Base-by-base conservation (phyloP, 192 early-diverging fungal species). In the Chytriomyces hyalinus region DNA sequence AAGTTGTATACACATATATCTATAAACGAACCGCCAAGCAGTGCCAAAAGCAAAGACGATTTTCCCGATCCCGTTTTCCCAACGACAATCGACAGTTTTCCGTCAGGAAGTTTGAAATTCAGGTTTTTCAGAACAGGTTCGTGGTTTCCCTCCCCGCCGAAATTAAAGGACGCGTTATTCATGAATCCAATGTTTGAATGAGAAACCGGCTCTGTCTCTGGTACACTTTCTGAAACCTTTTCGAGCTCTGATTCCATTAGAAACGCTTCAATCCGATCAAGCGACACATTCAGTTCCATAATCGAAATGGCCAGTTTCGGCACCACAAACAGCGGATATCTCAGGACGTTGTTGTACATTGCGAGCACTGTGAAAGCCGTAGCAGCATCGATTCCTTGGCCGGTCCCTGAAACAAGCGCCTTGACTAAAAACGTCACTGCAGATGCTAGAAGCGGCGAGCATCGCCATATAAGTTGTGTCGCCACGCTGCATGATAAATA, bases 291-390 rank as follows among this genome's bases (percentile, higher is more conserved):
- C 7, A 85, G 74, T 51, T 87, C 81, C 62, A 87, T 83, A 36
- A 86, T 81, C 3, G 81, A 60, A 44, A 89, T 83, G 28, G 86
- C 83, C 6, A 86, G 87, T 43, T 91, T 88, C 3, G 89, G 85
- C 17, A 90, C 78, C 51, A 69, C 71, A 59, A 75, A 74, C 11
- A 91, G 70, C 3, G 90, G 90, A 24, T 83, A 83, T n/a, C 82
- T 80, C 5, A 91, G 81, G 81, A 91, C 77, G 49, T 78, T 86
- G 6, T 85, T 84, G 80, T 89, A 91, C 7, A 91, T 67, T 1
- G 87, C 85, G 53, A 91, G 82, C 22, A 79, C 81, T 3, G 87
- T 87, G 77, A 91, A 91, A 0, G 92, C 90, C 46, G 92, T 75
- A 59, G 87, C 80, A 26, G 89, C 84, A 1, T 89, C 94, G 43